Conservation (phyloP, 2,329 filamentous ascomycete genomes). For the Neospermospora avenae region DNA sequence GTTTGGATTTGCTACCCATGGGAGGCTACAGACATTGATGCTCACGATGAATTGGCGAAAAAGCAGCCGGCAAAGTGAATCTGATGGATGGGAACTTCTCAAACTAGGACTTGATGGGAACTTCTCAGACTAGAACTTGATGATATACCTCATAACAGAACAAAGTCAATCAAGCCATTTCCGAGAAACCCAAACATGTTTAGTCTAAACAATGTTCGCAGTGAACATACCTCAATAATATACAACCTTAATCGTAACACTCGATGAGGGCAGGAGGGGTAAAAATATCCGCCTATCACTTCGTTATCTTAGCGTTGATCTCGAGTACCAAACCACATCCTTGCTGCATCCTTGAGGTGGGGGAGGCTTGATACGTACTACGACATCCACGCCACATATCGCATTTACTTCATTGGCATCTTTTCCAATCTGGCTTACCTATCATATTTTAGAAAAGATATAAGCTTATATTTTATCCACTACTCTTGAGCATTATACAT, state of each 20-base stretch:
- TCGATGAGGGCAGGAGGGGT: too few species aligned
- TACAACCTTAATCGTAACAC: too few species aligned
- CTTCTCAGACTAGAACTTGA: background rate
- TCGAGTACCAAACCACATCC: background rate
- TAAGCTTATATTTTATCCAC: background rate
- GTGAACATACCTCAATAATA: too few species aligned
- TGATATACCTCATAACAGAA: background rate
- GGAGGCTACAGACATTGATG: slow-evolving; percentile 92
- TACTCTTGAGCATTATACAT: background rate
- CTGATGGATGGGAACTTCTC: background rate
- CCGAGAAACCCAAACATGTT: too few species aligned
- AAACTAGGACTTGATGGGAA: background rate
- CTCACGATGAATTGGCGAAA: slow-evolving; percentile 72
- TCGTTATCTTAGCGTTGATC: slow-evolving; percentile 1
- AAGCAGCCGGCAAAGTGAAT: slow-evolving; percentile 26
- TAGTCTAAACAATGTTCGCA: too few species aligned
- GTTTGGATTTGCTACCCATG: slow-evolving; percentile 99
- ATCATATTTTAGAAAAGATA: background rate
- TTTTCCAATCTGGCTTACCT: background rate
- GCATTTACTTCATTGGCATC: background rate
- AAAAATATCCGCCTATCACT: background rate
- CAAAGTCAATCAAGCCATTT: too few species aligned
- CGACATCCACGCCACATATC: slow-evolving; percentile 8
- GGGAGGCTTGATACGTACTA: background rate
- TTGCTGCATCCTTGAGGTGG: background rate